Evolutionary conservation across 257 asterid species (phyloP).

Genomic region (Ilex asprella): DNA sequence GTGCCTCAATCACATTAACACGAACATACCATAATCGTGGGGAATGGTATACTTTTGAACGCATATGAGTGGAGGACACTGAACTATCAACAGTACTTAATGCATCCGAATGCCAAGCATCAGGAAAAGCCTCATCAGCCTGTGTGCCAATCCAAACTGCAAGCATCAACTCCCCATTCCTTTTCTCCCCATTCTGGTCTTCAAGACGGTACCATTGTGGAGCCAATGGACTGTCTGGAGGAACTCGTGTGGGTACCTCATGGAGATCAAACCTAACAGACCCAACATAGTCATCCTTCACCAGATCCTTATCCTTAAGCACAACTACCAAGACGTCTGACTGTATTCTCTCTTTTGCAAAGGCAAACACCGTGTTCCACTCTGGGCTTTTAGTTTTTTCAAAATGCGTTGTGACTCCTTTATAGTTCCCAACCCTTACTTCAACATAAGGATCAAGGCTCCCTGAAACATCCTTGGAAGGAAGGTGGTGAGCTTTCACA

Average conservation of each 20-base stretch:
- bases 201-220: slow-evolving; percentile 25
- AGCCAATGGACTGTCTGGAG: slow-evolving; percentile 26
- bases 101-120: slow-evolving; percentile 24
- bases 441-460: slow-evolving; percentile 25
- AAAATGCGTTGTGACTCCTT: slow-evolving; percentile 17
- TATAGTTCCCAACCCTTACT: slow-evolving; percentile 22
- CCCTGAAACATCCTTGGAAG: slow-evolving; percentile 13
- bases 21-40: slow-evolving; percentile 23
- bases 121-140: slow-evolving; percentile 23
- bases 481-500: slow-evolving; percentile 15
- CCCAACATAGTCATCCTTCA: slow-evolving; percentile 20
- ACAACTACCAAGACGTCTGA: slow-evolving; percentile 13
- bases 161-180: slow-evolving; percentile 19
- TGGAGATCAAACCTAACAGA: slow-evolving; percentile 13
- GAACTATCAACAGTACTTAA: slow-evolving; percentile 7
- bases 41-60: slow-evolving; percentile 20
- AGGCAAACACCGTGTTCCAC: slow-evolving; percentile 25
- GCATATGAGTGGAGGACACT: slow-evolving; percentile 6
- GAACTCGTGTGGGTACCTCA: slow-evolving; percentile 21
- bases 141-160: slow-evolving; percentile 30
- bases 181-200: slow-evolving; percentile 10
- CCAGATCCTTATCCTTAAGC: slow-evolving; percentile 21
- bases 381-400: slow-evolving; percentile 17
- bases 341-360: slow-evolving; percentile 18
- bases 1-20: slow-evolving; percentile 21